Evolutionary conservation across 106 monocot genomes (phyloP), one percentile per base, ranked within the genome.

Genomic region (Chionographis japonica): DNA sequence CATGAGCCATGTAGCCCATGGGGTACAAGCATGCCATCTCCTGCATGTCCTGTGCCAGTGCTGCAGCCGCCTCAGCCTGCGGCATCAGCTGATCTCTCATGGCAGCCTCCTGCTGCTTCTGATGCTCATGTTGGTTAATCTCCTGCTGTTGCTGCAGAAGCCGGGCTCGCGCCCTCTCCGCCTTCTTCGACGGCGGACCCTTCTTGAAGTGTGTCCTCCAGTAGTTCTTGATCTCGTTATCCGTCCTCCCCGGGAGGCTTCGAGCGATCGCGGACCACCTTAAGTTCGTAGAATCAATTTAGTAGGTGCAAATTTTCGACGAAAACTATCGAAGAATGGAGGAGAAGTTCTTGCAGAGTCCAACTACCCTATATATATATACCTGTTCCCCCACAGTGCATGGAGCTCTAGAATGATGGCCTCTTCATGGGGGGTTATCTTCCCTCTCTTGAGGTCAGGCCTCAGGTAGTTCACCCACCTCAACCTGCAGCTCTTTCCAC

Each of bases 401-500:
- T 87, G 87, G 12, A 87, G 83, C 76, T 87, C 77, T 49, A 83
- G 16, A 15, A 87, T 87, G 66, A 71, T 72, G 63, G 38, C 74
- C 56, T 87, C 87, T 43, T 87, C 87, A n/a, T 83, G 70, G 6
- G 80, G 68, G 7, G 87, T 87, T 20, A 87, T 87, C 72, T 87
- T 83, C 36, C 87, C 87, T 68, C 74, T 80, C 67, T 87, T 87
- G 17, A 87, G 76, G 59, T 87, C 87, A 43, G 80, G 77, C 46
- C 83, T 77, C 66, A 87, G 68, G 68, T 86, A 86, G 65, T 86
- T 86, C 46, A 86, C 79, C 86, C 86, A 86, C 60, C 82, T 71
- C 51, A 86, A 65, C 41, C 87, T 80, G 52, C 87, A 87, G 40
- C 87, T 87, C 83, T 87, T 87, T 20, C 87, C 87, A 54, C 80